A percentile compares a stretch with the other conserved stretches of the same genome.
phyloP scores from a whole-genome alignment of 2,329 filamentous ascomycete genomes.

The Neopestalotiopsis sp. region DNA sequence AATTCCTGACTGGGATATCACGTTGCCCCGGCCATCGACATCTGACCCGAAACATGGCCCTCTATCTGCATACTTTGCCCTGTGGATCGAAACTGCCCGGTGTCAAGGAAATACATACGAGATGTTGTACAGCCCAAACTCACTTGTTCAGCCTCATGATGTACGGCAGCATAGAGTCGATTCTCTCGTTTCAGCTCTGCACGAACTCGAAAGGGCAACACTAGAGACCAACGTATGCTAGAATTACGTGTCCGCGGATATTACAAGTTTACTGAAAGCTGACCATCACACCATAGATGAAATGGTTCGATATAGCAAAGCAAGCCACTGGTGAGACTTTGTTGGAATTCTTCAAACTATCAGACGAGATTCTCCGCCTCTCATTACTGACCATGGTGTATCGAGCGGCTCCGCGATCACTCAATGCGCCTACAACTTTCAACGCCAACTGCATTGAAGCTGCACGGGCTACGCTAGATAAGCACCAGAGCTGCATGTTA shows the following conservation, averaged over 20 bases:
- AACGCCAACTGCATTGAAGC: constrained; percentile 53
- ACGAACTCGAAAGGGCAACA: background rate
- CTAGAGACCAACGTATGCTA: background rate
- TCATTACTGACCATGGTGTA: constrained; percentile 57
- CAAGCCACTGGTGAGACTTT: background rate
- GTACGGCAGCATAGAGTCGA: background rate
- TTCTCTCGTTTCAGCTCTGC: background rate
- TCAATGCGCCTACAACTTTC: constrained; percentile 48
- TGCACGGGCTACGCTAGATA: constrained; percentile 53
- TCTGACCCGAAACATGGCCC: background rate
- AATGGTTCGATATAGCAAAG: background rate
- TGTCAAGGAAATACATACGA: constrained; percentile 66
- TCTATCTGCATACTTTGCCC: constrained; percentile 26
- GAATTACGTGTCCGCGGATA: background rate
- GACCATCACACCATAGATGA: background rate
- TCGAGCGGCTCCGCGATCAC: constrained; percentile 53
- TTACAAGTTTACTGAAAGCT: background rate
- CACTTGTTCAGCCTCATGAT: background rate
- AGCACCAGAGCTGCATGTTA: constrained; percentile 51
- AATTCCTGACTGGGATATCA: constrained; percentile 65
- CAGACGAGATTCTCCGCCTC: constrained; percentile 52
- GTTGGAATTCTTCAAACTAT: constrained; percentile 33
- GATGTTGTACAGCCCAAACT: constrained; percentile 55
- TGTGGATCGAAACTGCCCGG: constrained; percentile 60
- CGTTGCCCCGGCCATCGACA: constrained; percentile 36